Evolutionary conservation across 768 basidiomycete species (phyloP).

Genomic region (Cubamyces lactineus): DNA sequence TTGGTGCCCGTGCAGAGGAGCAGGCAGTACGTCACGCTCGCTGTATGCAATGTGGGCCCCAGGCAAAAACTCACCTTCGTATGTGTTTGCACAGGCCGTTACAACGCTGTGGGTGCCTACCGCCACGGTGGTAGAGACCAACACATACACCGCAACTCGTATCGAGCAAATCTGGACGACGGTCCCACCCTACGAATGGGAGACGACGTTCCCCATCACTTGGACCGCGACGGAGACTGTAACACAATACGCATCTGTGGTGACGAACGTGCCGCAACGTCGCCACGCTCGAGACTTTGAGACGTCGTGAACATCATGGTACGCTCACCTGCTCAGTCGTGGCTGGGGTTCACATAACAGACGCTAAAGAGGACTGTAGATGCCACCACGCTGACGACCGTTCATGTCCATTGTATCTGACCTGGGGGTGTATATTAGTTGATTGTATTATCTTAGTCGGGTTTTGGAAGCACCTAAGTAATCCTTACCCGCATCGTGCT

Average conservation of each 20-base stretch:
- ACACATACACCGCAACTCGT: constrained; percentile 22
- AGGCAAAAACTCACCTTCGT: background rate
- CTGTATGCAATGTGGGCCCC: too few relatives aligned
- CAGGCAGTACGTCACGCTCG: constrained; percentile 4
- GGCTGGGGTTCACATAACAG: too few relatives aligned
- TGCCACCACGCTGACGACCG: background rate
- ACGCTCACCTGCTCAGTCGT: background rate
- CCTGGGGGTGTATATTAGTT: constrained; percentile 7
- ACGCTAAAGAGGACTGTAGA: background rate
- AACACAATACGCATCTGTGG: constrained; percentile 17
- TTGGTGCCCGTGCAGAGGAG: constrained; percentile 15
- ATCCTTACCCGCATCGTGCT: too few relatives aligned
- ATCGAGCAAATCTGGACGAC: constrained; percentile 23
- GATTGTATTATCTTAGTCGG: background rate
- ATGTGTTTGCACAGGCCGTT: background rate
- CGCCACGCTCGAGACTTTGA: constrained; percentile 23
- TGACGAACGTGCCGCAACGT: constrained; percentile 10
- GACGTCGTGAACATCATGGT: constrained; percentile 8
- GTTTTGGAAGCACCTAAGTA: background rate
- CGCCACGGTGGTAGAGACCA: constrained; percentile 20
- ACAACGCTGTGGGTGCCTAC: constrained; percentile 24
- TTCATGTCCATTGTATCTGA: background rate
- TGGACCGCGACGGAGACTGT: constrained; percentile 18
- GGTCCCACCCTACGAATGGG: constrained; percentile 18
- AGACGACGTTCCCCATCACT: constrained; percentile 22